Evolutionary conservation across 306 rosid genomes (phyloP).

Genomic region (Leucaena leucocephala): DNA sequence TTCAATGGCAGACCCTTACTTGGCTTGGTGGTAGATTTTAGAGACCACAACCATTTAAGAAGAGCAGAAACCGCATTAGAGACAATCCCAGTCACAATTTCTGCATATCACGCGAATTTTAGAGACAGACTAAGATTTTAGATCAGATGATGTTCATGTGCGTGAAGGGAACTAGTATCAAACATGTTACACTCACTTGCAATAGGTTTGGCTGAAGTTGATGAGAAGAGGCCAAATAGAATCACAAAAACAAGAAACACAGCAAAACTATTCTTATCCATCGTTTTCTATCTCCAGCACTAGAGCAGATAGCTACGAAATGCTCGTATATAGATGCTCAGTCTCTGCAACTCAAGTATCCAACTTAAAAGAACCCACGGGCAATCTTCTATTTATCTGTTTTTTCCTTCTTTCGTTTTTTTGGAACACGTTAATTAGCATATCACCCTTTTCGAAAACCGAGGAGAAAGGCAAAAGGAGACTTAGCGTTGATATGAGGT

Average conservation of each 20-base stretch:
- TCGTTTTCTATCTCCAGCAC: constrained; percentile 26
- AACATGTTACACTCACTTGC: constrained; percentile 64
- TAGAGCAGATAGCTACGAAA: neutral
- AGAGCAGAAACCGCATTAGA: constrained; percentile 86
- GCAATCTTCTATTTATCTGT: constrained; percentile 41
- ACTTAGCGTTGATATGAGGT: constrained; percentile 41
- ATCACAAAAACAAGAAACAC: constrained; percentile 52
- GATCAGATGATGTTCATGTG: constrained; percentile 24
- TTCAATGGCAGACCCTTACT: constrained; percentile 45
- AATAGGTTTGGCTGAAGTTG: constrained; percentile 82
- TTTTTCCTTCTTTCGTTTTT: neutral
- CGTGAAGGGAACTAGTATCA: constrained; percentile 14
- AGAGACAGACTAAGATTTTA: constrained; percentile 10
- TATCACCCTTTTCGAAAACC: constrained; percentile 38
- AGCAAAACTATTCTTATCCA: constrained; percentile 53
- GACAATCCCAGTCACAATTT: constrained; percentile 74
- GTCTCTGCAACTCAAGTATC: constrained; percentile 27
- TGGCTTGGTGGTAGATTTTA: constrained; percentile 72
- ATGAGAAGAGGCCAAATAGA: constrained; percentile 55
- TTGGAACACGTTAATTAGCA: constrained; percentile 34
- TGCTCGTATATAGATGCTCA: constrained; percentile 31
- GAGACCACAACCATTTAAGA: constrained; percentile 84
- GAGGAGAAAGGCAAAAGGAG: constrained; percentile 47
- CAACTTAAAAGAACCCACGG: constrained; percentile 41
- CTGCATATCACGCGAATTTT: constrained; percentile 51